Evolutionary conservation across 176 grass and related monocot genomes (phyloP), one percentile per base, ranked within the genome.

Genomic region (Eleusine coracana): DNA sequence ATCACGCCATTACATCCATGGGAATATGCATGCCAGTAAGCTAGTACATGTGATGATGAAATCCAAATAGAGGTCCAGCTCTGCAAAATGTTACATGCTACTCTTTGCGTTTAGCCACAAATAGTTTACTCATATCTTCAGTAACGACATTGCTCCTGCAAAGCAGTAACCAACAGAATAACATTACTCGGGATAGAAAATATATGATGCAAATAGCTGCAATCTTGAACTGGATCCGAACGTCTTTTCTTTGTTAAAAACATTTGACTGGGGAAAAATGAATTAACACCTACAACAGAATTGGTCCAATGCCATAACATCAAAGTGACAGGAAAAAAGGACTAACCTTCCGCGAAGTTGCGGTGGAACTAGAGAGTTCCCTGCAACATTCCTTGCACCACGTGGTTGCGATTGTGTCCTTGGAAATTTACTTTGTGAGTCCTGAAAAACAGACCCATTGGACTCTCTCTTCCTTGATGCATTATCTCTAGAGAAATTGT

Each of bases 91-190:
- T 29, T 37, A 82, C 71, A 36, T 80, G 39, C 84, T 94, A 88
- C 27, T 94, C 92, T 81, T 50, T 87, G 16, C 28, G 85, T 68
- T 76, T 96, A 44, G 86, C 78, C 80, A 99, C 93, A 88, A 99
- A 99, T 6, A 96, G 62, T 54, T 89, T 99, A 72, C 79, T 83
- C 83, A 96, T 85, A 49, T 99, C 96, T 96, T 99, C 96, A 7
- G 96, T 99, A 65, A 99, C 96, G 80, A 99, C 87, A 13, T 99
- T 99, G 74, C 96, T 96, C 93, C 93, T 99, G 89, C 28, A 37
- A 91, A 67, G 44, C 46, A 73, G 67, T 40, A 77, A 76, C 2
- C 31, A 55, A 71, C 41, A 73, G 50, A 4, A 55, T 56, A 66
- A 27, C 39, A 72, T 72, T 59, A 66, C 17, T 86, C 23, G 73